Conservation (phyloP, 768 basidiomycete species). For the Mycena venus region DNA sequence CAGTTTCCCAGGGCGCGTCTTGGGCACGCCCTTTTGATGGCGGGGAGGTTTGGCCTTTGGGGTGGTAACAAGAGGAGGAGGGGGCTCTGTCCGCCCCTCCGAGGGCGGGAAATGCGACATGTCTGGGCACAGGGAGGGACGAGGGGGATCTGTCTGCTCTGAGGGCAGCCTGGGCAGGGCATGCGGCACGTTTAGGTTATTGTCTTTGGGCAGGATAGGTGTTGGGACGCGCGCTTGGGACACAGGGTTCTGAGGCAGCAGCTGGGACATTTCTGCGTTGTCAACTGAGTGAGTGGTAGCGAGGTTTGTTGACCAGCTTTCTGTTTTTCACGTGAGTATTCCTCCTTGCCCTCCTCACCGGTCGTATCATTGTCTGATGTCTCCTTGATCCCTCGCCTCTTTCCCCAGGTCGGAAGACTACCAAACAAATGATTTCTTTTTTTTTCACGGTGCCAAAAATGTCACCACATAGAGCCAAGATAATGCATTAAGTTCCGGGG, state of each 20-base stretch:
- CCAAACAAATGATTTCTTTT: not conserved
- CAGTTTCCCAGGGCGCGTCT: slow-evolving; percentile 3
- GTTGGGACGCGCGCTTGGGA: not conserved
- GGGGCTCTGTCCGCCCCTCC: not conserved
- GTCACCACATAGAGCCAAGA: too few species aligned
- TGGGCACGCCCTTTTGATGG: not conserved
- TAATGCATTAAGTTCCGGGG: too few species aligned
- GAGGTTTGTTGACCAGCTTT: not conserved
- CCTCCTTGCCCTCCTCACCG: not conserved
- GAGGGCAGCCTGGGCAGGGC: too few species aligned
- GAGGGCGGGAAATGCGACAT: not conserved
- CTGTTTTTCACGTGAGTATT: not conserved
- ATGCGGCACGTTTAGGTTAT: too few species aligned
- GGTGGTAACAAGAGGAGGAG: not conserved
- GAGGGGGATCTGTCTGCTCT: too few species aligned
- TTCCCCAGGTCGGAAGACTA: not conserved
- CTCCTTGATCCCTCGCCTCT: not conserved
- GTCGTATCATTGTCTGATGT: not conserved
- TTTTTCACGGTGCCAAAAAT: not conserved
- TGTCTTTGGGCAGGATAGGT: too few species aligned
- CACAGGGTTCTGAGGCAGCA: not conserved
- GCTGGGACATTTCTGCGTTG: not conserved
- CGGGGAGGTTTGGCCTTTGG: not conserved
- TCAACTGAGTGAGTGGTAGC: not conserved
- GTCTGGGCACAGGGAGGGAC: too few species aligned